Conservation (phyloP, 768 basidiomycete genomes). For the Suillus brevipes region DNA sequence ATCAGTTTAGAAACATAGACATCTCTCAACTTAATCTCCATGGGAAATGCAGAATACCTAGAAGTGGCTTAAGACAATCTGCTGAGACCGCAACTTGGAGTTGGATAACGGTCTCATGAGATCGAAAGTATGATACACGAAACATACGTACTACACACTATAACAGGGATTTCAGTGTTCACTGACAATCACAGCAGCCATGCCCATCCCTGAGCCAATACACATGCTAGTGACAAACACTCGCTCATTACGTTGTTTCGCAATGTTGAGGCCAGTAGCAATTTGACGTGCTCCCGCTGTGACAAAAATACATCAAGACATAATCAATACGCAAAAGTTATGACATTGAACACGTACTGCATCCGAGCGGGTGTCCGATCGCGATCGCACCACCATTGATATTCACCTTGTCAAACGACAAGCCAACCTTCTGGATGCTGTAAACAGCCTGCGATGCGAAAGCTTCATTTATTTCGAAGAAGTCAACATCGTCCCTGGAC, state of each 20-base stretch:
- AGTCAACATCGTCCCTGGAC: conserved; percentile 72
- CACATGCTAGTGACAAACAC: conserved; percentile 93
- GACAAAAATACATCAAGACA: background rate
- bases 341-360: conserved; percentile 51
- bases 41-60: background rate
- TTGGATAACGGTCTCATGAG: background rate
- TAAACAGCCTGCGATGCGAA: conserved; percentile 85
- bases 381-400: conserved; percentile 87
- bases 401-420: conserved; percentile 82
- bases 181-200: conserved; percentile 84
- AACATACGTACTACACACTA: background rate
- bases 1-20: background rate
- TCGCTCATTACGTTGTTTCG: conserved; percentile 72
- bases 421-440: conserved; percentile 64
- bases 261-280: conserved; percentile 79
- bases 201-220: conserved; percentile 87
- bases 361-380: conserved; percentile 85
- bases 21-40: background rate
- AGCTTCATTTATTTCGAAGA: conserved; percentile 92
- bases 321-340: conserved; percentile 9
- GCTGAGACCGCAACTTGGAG: background rate
- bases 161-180: conserved; percentile 57
- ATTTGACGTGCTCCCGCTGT: conserved; percentile 84
- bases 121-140: background rate
- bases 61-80: background rate